A percentile compares a stretch with the other conserved stretches of the same genome.
These are phyloP conservation scores for Castanopsis chinensis DNA, from an alignment of 306 rosid species.

Conservation along the genomic window DNA sequence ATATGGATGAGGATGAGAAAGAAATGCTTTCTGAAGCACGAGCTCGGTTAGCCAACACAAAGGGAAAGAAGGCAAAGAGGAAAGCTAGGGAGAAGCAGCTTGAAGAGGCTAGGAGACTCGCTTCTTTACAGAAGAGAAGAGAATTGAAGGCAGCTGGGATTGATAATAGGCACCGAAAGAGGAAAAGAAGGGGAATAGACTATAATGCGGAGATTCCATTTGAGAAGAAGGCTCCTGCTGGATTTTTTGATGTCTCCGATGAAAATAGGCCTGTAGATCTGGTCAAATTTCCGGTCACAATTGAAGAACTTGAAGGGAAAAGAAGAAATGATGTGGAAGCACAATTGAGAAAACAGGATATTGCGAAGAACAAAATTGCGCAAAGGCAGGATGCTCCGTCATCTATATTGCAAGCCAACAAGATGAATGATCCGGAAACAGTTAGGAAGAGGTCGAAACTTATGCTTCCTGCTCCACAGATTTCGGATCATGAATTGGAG, in stretches of 20 bases:
- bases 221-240: conserved; percentile 95
- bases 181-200: conserved; percentile 91
- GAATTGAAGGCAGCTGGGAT: conserved; percentile 96
- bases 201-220: conserved; percentile 91
- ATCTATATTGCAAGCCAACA: conserved; percentile 84
- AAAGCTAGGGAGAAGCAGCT: conserved; percentile 97
- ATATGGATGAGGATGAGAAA: conserved; percentile 98
- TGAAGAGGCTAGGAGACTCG: conserved; percentile 96
- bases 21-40: conserved; percentile 99
- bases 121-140: conserved; percentile 94
- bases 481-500: conserved; percentile 87
- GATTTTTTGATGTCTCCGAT: conserved; percentile 76
- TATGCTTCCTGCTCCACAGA: conserved; percentile 97
- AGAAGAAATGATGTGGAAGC: conserved; percentile 79
- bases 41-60: conserved; percentile 90
- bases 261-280: conserved; percentile 80
- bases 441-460: conserved; percentile 89
- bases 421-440: conserved; percentile 88
- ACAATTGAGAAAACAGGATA: conserved; percentile 81
- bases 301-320: conserved; percentile 93
- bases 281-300: conserved; percentile 76
- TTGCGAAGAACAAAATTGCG: conserved; percentile 84
- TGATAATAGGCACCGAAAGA: conserved; percentile 78
- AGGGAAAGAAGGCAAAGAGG: conserved; percentile 91
- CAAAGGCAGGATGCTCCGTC: conserved; percentile 92